phyloP scores from a whole-genome alignment of 2,329 filamentous ascomycete species.

The Davidsoniella australis region DNA sequence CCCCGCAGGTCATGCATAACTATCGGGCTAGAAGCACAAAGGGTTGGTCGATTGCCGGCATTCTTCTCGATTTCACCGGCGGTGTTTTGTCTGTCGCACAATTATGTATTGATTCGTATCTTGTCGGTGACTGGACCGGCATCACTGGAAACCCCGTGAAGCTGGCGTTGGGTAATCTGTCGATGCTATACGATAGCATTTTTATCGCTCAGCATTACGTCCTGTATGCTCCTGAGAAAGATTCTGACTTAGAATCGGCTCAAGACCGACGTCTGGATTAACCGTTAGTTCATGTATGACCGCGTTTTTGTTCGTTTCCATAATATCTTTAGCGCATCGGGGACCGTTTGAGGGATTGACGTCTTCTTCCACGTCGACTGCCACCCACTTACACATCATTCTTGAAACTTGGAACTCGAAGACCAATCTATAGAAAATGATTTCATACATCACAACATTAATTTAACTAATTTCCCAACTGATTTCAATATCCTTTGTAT shows the following conservation, averaged over 20 bases:
- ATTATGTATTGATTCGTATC: constrained; percentile 65
- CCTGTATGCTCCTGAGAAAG: constrained; percentile 35
- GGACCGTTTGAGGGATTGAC: too few species aligned
- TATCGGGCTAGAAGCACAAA: constrained; percentile 67
- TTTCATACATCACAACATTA: too few species aligned
- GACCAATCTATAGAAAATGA: too few species aligned
- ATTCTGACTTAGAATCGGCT: constrained; percentile 17
- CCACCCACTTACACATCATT: too few species aligned
- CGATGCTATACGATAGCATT: constrained; percentile 67
- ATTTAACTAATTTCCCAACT: too few species aligned
- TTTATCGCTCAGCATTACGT: constrained; percentile 85
- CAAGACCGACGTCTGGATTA: constrained; percentile 14
- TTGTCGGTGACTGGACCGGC: constrained; percentile 77
- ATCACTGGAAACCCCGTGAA: constrained; percentile 86
- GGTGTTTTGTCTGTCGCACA: constrained; percentile 70
- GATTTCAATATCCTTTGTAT: too few species aligned
- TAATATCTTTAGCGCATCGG: neutral
- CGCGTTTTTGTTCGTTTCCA: neutral
- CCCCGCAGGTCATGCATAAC: constrained; percentile 72
- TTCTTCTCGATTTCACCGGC: constrained; percentile 68
- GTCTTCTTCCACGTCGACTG: too few species aligned
- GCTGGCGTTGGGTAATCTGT: constrained; percentile 69
- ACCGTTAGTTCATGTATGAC: neutral
- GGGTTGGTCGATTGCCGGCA: constrained; percentile 76
- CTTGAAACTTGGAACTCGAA: too few species aligned